Percentiles rank a stretch among this genome's conserved stretches.
phyloP scores from a whole-genome alignment of 23 red algal species.

The Gracilaria domingensis region DNA sequence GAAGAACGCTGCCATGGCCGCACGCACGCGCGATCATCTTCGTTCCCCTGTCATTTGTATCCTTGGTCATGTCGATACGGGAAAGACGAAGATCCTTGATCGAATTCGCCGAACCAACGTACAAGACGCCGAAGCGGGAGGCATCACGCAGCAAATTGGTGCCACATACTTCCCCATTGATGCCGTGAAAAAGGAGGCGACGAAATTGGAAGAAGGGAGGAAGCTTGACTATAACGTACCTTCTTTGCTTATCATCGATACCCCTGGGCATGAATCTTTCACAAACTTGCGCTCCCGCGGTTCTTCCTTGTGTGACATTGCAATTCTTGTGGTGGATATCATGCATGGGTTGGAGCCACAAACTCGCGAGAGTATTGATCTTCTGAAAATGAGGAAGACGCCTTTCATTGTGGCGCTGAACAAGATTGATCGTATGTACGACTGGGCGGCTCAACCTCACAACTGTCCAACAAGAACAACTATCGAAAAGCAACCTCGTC shows the following conservation, averaged over 20 bases:
- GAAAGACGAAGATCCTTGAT: slow-evolving; percentile 99
- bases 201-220: slow-evolving; percentile 78
- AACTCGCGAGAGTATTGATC: slow-evolving; percentile 93
- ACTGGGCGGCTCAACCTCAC: slow-evolving; percentile 85
- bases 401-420: slow-evolving; percentile 99
- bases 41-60: slow-evolving; percentile 98
- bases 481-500: slow-evolving; percentile 71
- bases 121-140: slow-evolving; percentile 98
- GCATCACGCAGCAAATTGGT: slow-evolving; percentile 99
- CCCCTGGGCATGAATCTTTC: slow-evolving; percentile 98
- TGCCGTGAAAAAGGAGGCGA: slow-evolving; percentile 86
- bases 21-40: slow-evolving; percentile 71
- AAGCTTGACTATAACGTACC: slow-evolving; percentile 86
- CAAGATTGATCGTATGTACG: slow-evolving; percentile 99
- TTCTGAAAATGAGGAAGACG: slow-evolving; percentile 93
- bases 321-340: slow-evolving; percentile 99
- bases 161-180: slow-evolving; percentile 99
- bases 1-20: slow-evolving; percentile 28
- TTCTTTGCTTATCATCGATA: slow-evolving; percentile 98
- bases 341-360: slow-evolving; percentile 99
- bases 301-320: slow-evolving; percentile 98
- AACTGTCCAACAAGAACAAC: slow-evolving; percentile 67
- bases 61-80: slow-evolving; percentile 98
- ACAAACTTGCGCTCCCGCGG: slow-evolving; percentile 98
- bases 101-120: slow-evolving; percentile 96